These are phyloP conservation scores for Claviceps pusilla DNA, from an alignment of 2,329 filamentous ascomycete genomes.

Conservation along the genomic window DNA sequence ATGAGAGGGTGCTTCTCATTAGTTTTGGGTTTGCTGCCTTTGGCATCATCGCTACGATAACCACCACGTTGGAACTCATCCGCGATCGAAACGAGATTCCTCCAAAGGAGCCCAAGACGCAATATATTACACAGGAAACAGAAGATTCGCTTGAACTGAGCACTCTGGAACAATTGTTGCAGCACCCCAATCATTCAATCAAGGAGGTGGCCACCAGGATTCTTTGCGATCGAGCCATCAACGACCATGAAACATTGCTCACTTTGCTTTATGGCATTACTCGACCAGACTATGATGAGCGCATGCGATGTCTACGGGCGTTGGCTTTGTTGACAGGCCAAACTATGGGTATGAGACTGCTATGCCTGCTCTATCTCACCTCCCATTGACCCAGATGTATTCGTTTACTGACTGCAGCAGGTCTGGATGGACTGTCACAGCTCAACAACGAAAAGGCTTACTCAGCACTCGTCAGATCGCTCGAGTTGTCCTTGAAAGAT, in stretches of 20 bases:
- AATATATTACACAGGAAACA: slow-evolving; percentile 61
- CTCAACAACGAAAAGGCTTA: slow-evolving; percentile 37
- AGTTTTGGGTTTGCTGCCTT: slow-evolving; percentile 43
- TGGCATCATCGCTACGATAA: slow-evolving; percentile 41
- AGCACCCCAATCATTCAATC: slow-evolving; percentile 59
- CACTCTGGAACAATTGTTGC: slow-evolving; percentile 52
- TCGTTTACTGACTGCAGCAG: slow-evolving; percentile 12
- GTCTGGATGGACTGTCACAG: slow-evolving; percentile 25
- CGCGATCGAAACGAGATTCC: slow-evolving; percentile 53
- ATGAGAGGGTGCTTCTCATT: slow-evolving; percentile 39
- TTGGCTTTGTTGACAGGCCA: slow-evolving; percentile 38
- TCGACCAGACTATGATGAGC: slow-evolving; percentile 40
- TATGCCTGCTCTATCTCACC: neutral
- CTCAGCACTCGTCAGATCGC: slow-evolving; percentile 42
- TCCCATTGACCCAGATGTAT: neutral
- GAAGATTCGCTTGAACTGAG: slow-evolving; percentile 54
- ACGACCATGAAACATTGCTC: slow-evolving; percentile 38
- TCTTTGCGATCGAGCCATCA: slow-evolving; percentile 39
- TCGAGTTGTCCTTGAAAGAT: slow-evolving; percentile 40
- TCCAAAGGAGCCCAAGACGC: slow-evolving; percentile 47
- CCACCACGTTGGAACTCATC: slow-evolving; percentile 41
- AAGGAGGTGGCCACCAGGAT: slow-evolving; percentile 51
- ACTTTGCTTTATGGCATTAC: slow-evolving; percentile 44
- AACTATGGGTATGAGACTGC: slow-evolving; percentile 15
- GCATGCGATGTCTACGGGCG: slow-evolving; percentile 40